These are phyloP conservation scores for Geotrichum australiense DNA, from an alignment of 1,139 yeast species.

Conservation along the genomic window DNA sequence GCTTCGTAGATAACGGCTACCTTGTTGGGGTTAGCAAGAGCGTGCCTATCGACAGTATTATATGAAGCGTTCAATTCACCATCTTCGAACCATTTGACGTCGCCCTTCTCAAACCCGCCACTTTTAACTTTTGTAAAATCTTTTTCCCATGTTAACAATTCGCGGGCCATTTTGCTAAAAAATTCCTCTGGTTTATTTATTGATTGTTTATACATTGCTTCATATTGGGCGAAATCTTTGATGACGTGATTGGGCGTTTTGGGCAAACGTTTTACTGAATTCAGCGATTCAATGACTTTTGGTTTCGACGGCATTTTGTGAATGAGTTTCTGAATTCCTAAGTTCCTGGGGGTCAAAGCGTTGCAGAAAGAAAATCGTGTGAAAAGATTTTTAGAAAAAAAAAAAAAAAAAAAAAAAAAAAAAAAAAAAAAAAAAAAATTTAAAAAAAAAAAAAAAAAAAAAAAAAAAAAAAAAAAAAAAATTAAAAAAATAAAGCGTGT, in stretches of 20 bases:
- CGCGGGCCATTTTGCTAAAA: constrained; percentile 55
- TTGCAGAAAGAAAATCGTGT: too few relatives aligned
- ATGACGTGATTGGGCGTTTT: constrained; percentile 41
- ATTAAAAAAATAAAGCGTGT: too few relatives aligned
- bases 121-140: constrained; percentile 54
- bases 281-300: background rate
- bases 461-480: too few relatives aligned
- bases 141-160: constrained; percentile 54
- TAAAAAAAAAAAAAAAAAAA: too few relatives aligned
- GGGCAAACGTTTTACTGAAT: constrained; percentile 20
- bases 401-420: too few relatives aligned
- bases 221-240: constrained; percentile 49
- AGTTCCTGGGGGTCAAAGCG: too few relatives aligned
- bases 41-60: constrained; percentile 78
- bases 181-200: constrained; percentile 58
- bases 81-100: constrained; percentile 69
- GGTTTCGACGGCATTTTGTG: too few relatives aligned
- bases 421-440: too few relatives aligned
- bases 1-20: constrained; percentile 74
- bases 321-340: too few relatives aligned
- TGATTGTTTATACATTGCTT: constrained; percentile 55
- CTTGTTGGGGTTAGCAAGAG: constrained; percentile 59
- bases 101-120: constrained; percentile 54
- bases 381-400: too few relatives aligned
- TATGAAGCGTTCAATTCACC: constrained; percentile 73